Percentiles rank a stretch among this genome's conserved stretches.
Conservation (phyloP, 1,284 basidiomycete species). For the Flammula alnicola region DNA sequence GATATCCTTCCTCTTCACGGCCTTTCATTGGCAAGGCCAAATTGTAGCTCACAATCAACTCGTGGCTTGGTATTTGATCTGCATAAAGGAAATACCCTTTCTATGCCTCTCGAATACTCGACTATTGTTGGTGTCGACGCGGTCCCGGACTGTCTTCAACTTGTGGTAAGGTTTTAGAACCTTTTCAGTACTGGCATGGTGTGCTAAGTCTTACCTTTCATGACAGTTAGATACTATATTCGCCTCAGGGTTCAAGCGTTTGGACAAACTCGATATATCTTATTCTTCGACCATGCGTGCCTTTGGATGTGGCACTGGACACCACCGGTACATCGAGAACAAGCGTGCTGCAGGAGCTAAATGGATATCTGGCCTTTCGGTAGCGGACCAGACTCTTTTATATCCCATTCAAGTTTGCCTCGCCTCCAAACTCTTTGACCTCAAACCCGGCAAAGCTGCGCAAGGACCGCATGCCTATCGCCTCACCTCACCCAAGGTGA, state of each 20-base stretch:
- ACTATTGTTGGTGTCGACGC: neutral
- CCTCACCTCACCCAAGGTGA: no score
- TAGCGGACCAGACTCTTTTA: no score
- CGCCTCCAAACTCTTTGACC: no score
- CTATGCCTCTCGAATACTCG: neutral
- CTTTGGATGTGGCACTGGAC: slow-evolving; percentile 3
- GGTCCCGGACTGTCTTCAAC: neutral
- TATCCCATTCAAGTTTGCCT: no score
- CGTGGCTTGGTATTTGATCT: slow-evolving; percentile 3
- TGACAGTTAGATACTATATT: no score
- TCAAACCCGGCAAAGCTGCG: no score
- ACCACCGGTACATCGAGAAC: neutral
- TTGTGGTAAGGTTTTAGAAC: neutral
- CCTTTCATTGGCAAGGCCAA: no score
- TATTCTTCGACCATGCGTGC: neutral
- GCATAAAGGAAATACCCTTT: no score
- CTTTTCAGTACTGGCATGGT: neutral
- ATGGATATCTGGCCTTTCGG: neutral
- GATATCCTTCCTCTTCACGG: slow-evolving; percentile 1
- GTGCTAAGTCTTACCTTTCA: neutral
- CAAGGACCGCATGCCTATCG: no score
- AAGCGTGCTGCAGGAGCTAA: neutral
- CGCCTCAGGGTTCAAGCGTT: no score
- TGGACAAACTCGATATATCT: neutral
- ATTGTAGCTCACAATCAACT: neutral